A percentile compares a stretch with the other conserved stretches of the same genome.
Conservation (phyloP, 768 basidiomycete species). For the Lactarius sanguifluus region DNA sequence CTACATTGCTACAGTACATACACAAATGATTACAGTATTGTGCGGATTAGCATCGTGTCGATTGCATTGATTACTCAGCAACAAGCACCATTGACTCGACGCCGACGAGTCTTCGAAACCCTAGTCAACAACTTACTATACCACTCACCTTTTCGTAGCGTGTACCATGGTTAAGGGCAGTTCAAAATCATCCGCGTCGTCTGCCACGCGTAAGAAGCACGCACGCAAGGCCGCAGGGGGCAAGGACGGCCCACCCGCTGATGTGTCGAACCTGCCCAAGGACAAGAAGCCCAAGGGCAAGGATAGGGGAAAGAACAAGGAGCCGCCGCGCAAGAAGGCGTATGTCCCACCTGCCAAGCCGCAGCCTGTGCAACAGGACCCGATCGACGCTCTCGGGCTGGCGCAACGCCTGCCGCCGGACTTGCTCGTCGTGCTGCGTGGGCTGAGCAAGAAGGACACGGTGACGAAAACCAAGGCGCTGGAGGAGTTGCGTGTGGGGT, state of each 20-base stretch:
- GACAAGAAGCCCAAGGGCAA: conserved; percentile 53
- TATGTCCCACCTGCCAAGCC: conserved; percentile 88
- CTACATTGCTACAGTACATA: conserved; percentile 11
- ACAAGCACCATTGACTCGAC: neutral
- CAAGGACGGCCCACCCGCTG: conserved; percentile 33
- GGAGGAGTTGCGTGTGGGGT: conserved; percentile 72
- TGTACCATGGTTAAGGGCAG: conserved; percentile 44
- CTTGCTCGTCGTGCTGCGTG: conserved; percentile 75
- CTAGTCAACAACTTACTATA: neutral
- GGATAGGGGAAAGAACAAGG: conserved; percentile 49
- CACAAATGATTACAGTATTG: neutral
- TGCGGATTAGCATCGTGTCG: neutral
- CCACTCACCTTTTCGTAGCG: neutral
- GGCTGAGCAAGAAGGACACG: conserved; percentile 85
- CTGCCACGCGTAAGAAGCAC: conserved; percentile 92
- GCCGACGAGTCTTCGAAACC: neutral
- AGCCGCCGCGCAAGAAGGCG: conserved; percentile 78
- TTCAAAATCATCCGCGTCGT: conserved; percentile 74
- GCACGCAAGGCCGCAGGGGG: conserved; percentile 61
- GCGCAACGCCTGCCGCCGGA: conserved; percentile 75
- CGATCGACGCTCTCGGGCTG: conserved; percentile 81
- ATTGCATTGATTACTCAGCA: conserved; percentile 22
- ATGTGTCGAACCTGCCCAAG: conserved; percentile 39
- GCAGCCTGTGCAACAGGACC: conserved; percentile 71
- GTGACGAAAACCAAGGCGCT: conserved; percentile 82